Conservation (phyloP, 495 filamentous ascomycete genomes). For the Podospora appendiculata region DNA sequence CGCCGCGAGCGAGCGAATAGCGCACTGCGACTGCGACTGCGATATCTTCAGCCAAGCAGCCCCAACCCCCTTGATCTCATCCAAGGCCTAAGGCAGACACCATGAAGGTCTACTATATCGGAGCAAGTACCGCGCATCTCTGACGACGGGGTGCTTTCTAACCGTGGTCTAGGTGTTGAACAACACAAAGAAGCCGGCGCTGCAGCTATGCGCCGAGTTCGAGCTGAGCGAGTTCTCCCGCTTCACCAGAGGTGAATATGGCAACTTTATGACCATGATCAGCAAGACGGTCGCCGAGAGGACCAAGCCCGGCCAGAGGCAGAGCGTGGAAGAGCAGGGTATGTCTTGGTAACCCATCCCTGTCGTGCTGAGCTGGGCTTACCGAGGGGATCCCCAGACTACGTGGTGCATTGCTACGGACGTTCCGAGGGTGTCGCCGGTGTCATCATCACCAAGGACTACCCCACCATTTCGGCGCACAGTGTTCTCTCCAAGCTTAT, state of each 20-base stretch:
- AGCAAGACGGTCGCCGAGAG: conserved; percentile 69
- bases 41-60: too few relatives aligned
- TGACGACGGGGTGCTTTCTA: conserved; percentile 1
- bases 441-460: conserved; percentile 84
- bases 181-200: conserved; percentile 53
- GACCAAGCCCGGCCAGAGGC: conserved; percentile 77
- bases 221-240: conserved; percentile 75
- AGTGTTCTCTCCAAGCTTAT: conserved; percentile 84
- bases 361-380: background rate
- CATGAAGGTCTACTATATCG: conserved; percentile 77
- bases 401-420: conserved; percentile 85
- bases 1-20: too few relatives aligned
- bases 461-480: conserved; percentile 87
- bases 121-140: conserved; percentile 3
- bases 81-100: conserved; percentile 22
- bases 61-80: background rate
- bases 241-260: conserved; percentile 64
- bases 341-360: conserved; percentile 6
- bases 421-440: conserved; percentile 81
- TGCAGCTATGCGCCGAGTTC: conserved; percentile 73
- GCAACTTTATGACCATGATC: conserved; percentile 64
- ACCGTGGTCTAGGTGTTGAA: conserved; percentile 15
- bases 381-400: conserved; percentile 34
- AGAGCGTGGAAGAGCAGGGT: conserved; percentile 87
- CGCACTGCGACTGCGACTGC: too few relatives aligned